These are phyloP conservation scores for Mycena capillaripes DNA, from an alignment of 768 basidiomycete species.

Conservation along the genomic window DNA sequence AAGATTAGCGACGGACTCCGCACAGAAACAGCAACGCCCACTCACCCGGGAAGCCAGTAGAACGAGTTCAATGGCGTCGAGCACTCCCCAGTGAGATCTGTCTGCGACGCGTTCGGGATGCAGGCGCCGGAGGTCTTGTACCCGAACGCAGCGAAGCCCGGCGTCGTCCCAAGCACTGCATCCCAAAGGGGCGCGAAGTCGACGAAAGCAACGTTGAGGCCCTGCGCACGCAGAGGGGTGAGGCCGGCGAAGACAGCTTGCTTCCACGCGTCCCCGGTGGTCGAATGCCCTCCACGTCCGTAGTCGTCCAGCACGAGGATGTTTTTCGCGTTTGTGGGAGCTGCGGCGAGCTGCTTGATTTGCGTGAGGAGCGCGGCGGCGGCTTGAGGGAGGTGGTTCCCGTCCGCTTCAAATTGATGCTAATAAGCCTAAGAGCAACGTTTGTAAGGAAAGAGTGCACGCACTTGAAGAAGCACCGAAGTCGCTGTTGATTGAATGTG, in stretches of 20 bases:
- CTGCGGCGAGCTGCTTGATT: slow-evolving; percentile 59
- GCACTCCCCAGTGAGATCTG: slow-evolving; percentile 49
- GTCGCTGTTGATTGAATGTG: slow-evolving; percentile 42
- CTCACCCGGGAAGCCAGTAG: slow-evolving; percentile 67
- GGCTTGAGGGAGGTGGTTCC: slow-evolving; percentile 60
- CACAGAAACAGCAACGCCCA: no score
- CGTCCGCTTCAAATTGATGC: slow-evolving; percentile 51
- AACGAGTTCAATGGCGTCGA: slow-evolving; percentile 63
- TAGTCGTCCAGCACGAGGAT: slow-evolving; percentile 67
- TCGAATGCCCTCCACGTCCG: slow-evolving; percentile 57
- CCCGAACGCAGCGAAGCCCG: slow-evolving; percentile 64
- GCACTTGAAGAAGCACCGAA: slow-evolving; percentile 54
- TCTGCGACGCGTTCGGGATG: slow-evolving; percentile 48
- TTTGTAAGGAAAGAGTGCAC: slow-evolving; percentile 42
- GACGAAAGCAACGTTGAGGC: slow-evolving; percentile 58
- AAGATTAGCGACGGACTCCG: no score
- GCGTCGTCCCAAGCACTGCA: slow-evolving; percentile 57
- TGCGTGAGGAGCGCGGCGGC: slow-evolving; percentile 59
- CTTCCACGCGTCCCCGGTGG: slow-evolving; percentile 62
- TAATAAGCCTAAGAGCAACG: not conserved
- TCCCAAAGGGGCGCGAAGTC: slow-evolving; percentile 66
- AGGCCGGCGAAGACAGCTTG: slow-evolving; percentile 61
- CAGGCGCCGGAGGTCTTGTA: slow-evolving; percentile 56
- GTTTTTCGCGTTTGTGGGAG: slow-evolving; percentile 64
- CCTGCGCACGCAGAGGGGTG: slow-evolving; percentile 46